Conservation (phyloP, 2,329 filamentous ascomycete genomes). For the Grosmannia clavigera region DNA sequence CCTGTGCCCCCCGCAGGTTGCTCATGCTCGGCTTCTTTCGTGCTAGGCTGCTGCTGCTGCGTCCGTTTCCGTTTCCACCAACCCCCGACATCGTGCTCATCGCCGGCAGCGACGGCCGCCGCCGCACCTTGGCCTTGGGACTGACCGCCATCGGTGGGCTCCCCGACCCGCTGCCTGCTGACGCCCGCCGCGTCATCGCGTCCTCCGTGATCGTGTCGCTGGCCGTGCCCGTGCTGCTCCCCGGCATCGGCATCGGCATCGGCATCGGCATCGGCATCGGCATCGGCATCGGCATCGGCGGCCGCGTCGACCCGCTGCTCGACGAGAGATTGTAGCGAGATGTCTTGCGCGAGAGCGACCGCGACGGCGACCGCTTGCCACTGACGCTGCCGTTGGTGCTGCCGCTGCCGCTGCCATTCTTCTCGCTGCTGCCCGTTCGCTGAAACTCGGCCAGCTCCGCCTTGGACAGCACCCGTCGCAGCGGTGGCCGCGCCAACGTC, state of each 20-base stretch:
- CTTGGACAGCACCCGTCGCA: slow-evolving; percentile 77
- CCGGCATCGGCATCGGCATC: slow-evolving; percentile 24
- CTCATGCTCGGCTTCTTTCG: slow-evolving; percentile 30
- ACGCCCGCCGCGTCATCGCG: slow-evolving; percentile 36
- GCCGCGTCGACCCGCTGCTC: slow-evolving; percentile 16
- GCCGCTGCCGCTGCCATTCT: neutral
- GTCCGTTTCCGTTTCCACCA: too few species aligned
- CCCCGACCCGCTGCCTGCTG: slow-evolving; percentile 28
- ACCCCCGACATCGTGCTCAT: slow-evolving; percentile 22
- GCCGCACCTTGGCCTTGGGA: slow-evolving; percentile 30
- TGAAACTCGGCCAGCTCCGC: slow-evolving; percentile 76
- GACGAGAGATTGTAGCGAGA: slow-evolving; percentile 35
- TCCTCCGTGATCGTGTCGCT: slow-evolving; percentile 27
- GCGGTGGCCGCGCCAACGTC: slow-evolving; percentile 52
- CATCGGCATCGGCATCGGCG: slow-evolving; percentile 28
- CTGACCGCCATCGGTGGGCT: slow-evolving; percentile 34
- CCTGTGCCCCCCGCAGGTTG: slow-evolving; percentile 15
- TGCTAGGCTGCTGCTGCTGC: slow-evolving; percentile 9
- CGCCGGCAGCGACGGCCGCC: slow-evolving; percentile 42
- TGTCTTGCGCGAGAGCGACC: slow-evolving; percentile 39
- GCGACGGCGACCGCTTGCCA: slow-evolving; percentile 42
- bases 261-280: slow-evolving; percentile 26
- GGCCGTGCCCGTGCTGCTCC: slow-evolving; percentile 26
- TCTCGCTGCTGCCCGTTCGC: slow-evolving; percentile 23
- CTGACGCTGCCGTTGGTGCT: neutral